Evolutionary conservation across 352 stramenopile genomes (phyloP), one percentile per base, ranked within the genome.

Genomic region (Globisporangium cederbergense): DNA sequence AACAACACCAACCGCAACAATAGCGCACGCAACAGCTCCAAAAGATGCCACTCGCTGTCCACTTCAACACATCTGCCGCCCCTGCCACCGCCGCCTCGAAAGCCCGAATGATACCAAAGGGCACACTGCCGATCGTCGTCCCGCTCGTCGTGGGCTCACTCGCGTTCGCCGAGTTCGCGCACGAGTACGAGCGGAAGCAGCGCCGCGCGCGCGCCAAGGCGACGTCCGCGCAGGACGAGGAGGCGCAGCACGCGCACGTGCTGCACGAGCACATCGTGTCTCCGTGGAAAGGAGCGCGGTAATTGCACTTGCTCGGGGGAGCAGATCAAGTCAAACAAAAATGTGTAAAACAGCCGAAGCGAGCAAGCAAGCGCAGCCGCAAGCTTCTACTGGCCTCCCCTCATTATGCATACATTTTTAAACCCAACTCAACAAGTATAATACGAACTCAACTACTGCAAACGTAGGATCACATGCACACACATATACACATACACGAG

Each of bases 241-340:
- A 64, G 13, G 25, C 16, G 6, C 38, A 60, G 18, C 52, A 56
- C 34, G 40, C 47, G 52, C 61, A 43, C 7, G 40, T 5, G 6
- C 25, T 61, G 22, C 61, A 66, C 32, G 61, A 46, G 3, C 52
- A 62, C 32, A 57, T 66, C 34, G n/a, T 54, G 22, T 54, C 45
- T 11, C 61, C 52, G 22, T 62, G 61, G 61, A 66, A 66, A 66
- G 61, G 61, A 46, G 61, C 61, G 40, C 61, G 42, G 16, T 66
- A 43, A 53, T 28, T 14, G 7, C 25, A 28, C 25, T 28, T 1
- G 1, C 25, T 28, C 25, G 1, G 25, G 25, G 25, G 25, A 28
- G 25, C 25, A 28, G 25, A 1, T 7, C 22, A 9, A 34, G 50
- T 14, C 3, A 11, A 20, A 11, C 22, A 46, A n/a, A n/a, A n/a